Conservation (phyloP, 176 grass and related monocot species). For the Hyparrhenia diplandra region DNA sequence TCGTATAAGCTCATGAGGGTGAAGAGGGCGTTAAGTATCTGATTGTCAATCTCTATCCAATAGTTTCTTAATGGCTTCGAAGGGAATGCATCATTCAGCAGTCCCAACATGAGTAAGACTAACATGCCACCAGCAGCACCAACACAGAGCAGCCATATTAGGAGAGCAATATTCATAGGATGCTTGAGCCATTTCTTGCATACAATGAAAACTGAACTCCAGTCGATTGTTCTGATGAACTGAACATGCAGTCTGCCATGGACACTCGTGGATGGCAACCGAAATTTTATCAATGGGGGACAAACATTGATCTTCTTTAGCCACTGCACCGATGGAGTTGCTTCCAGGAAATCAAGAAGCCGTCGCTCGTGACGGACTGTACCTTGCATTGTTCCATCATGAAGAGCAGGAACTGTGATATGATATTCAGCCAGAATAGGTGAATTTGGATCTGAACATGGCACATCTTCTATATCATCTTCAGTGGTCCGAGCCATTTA, state of each 20-base stretch:
- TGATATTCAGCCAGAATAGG: constrained; percentile 47
- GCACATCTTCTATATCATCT: constrained; percentile 8
- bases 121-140: constrained; percentile 57
- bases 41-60: constrained; percentile 93
- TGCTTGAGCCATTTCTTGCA: constrained; percentile 67
- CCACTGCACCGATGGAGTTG: constrained; percentile 47
- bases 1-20: constrained; percentile 91
- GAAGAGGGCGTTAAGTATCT: constrained; percentile 86
- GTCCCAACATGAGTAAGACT: constrained; percentile 58
- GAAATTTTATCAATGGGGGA: constrained; percentile 27
- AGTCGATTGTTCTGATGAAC: constrained; percentile 60
- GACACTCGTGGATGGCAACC: constrained; percentile 18
- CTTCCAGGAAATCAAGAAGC: constrained; percentile 58
- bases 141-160: constrained; percentile 75
- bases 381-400: constrained; percentile 19
- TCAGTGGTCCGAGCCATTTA: constrained; percentile 19
- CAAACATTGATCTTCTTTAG: constrained; percentile 41
- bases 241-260: constrained; percentile 31
- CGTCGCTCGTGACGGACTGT: background rate
- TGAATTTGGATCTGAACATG: constrained; percentile 3
- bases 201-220: constrained; percentile 45
- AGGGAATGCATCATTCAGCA: constrained; percentile 62
- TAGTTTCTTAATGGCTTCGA: constrained; percentile 48
- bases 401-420: constrained; percentile 12
- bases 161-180: constrained; percentile 71